phyloP scores from a whole-genome alignment of 2,329 filamentous ascomycete species.

The Rutstroemia sp. region DNA sequence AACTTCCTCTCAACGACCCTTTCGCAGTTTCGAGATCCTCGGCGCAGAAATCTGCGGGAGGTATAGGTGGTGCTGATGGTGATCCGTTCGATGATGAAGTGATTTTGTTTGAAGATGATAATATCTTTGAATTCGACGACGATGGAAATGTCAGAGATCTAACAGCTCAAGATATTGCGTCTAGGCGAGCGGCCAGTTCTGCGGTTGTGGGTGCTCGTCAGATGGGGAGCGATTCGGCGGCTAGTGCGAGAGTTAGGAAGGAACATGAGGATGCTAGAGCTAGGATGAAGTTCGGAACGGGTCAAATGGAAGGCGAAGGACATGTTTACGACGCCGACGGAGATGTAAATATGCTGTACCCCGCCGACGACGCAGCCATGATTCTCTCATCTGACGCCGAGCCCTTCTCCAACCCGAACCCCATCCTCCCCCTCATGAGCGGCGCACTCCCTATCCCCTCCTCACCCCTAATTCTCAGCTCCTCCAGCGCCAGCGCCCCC shows the following conservation, averaged over 20 bases:
- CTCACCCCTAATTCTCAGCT: conserved; percentile 27
- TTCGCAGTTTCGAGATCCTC: conserved; percentile 28
- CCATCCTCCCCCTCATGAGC: conserved; percentile 13
- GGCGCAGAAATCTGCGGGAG: conserved; percentile 20
- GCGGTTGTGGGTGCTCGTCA: conserved; percentile 2
- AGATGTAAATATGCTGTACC: conserved; percentile 22
- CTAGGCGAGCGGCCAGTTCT: conserved; percentile 12
- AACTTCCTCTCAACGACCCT: conserved; percentile 22
- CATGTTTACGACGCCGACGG: conserved; percentile 18
- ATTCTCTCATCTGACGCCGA: conserved; percentile 25
- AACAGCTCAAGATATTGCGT: conserved; percentile 17
- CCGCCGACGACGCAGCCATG: conserved; percentile 30
- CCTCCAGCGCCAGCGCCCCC: conserved; percentile 34
- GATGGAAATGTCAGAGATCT: conserved; percentile 52
- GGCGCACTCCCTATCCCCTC: conserved; percentile 21
- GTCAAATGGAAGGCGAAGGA: conserved; percentile 17
- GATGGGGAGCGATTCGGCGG: conserved; percentile 29
- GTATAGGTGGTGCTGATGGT: conserved; percentile 19
- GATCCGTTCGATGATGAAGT: conserved; percentile 27
- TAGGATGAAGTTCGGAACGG: conserved; percentile 4
- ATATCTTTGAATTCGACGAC: conserved; percentile 50
- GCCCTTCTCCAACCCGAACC: conserved; percentile 14
- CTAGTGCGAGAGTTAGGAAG: conserved; percentile 33
- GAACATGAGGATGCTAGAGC: conserved; percentile 36
- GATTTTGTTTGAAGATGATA: conserved; percentile 28